Conservation (phyloP, 768 basidiomycete genomes). For the Boletus huronensis region DNA sequence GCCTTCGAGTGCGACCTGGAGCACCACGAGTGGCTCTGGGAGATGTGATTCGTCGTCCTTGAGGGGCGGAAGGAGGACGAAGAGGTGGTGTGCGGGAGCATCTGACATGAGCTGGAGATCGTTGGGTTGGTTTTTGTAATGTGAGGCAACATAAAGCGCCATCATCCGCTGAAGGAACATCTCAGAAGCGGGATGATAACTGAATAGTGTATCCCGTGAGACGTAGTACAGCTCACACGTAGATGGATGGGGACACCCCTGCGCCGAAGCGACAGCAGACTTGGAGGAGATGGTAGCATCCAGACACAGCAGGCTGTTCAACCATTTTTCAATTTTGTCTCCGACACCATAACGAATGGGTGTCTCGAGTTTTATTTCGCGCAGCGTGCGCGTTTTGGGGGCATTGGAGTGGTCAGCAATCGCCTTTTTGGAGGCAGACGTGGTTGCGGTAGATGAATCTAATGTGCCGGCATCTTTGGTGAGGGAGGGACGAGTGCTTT, state of each 20-base stretch:
- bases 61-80: constrained; percentile 91
- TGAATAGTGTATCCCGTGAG: constrained; percentile 93
- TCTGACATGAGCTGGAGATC: constrained; percentile 97
- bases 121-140: constrained; percentile 99
- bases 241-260: constrained; percentile 93
- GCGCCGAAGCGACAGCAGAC: constrained; percentile 37
- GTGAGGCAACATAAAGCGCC: constrained; percentile 94
- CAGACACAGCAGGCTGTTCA: constrained; percentile 85
- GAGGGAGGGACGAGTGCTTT: constrained; percentile 78
- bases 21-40: constrained; percentile 91
- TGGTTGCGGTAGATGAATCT: constrained; percentile 34
- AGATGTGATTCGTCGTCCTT: constrained; percentile 86
- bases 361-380: constrained; percentile 92
- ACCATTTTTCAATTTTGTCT: constrained; percentile 93
- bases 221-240: constrained; percentile 95
- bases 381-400: constrained; percentile 65
- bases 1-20: constrained; percentile 96
- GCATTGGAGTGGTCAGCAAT: constrained; percentile 47
- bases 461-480: constrained; percentile 53
- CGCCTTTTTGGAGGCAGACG: constrained; percentile 51
- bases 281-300: constrained; percentile 68
- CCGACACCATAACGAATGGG: constrained; percentile 89
- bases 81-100: constrained; percentile 94
- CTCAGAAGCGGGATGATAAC: constrained; percentile 96
- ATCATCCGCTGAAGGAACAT: constrained; percentile 97